These are phyloP conservation scores for Clonostachys sp. DNA, from an alignment of 2,329 filamentous ascomycete species.

Conservation along the genomic window DNA sequence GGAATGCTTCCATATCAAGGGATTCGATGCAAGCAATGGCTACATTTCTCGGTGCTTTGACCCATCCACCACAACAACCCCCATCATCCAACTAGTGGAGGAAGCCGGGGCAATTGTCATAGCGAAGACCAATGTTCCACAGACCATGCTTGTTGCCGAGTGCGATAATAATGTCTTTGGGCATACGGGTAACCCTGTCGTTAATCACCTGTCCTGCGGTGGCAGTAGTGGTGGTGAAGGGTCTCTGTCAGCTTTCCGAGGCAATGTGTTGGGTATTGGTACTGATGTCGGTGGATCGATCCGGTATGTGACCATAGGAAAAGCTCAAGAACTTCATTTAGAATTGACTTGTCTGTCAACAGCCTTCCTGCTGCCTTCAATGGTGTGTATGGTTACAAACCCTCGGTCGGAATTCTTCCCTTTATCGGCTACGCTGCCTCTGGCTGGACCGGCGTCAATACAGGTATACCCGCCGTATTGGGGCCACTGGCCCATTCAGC, in stretches of 20 bases:
- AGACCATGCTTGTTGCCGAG: slow-evolving; percentile 66
- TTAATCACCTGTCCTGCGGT: slow-evolving; percentile 54
- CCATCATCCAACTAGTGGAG: slow-evolving; percentile 33
- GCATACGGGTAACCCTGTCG: slow-evolving; percentile 56
- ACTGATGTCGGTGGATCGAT: slow-evolving; percentile 54
- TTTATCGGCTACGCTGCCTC: no score
- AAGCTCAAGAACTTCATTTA: no score
- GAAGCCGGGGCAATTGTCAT: slow-evolving; percentile 48
- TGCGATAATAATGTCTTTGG: slow-evolving; percentile 63
- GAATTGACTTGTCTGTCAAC: no score
- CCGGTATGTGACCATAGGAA: slow-evolving; percentile 8
- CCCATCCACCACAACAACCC: slow-evolving; percentile 39
- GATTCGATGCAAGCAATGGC: slow-evolving; percentile 57
- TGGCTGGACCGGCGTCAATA: no score
- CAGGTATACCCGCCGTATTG: background rate
- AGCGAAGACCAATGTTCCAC: slow-evolving; percentile 54
- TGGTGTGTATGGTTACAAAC: slow-evolving; percentile 34
- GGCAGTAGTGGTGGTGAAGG: slow-evolving; percentile 65
- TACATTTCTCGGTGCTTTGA: slow-evolving; percentile 58
- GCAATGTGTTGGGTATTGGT: slow-evolving; percentile 58
- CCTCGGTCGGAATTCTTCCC: slow-evolving; percentile 15
- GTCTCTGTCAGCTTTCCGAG: slow-evolving; percentile 54
- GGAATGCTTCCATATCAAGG: slow-evolving; percentile 62
- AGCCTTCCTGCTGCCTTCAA: slow-evolving; percentile 33
- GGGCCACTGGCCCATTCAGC: slow-evolving; percentile 14